These are phyloP conservation scores for Daldinia sp. DNA, from an alignment of 2,329 filamentous ascomycete genomes.

Conservation along the genomic window DNA sequence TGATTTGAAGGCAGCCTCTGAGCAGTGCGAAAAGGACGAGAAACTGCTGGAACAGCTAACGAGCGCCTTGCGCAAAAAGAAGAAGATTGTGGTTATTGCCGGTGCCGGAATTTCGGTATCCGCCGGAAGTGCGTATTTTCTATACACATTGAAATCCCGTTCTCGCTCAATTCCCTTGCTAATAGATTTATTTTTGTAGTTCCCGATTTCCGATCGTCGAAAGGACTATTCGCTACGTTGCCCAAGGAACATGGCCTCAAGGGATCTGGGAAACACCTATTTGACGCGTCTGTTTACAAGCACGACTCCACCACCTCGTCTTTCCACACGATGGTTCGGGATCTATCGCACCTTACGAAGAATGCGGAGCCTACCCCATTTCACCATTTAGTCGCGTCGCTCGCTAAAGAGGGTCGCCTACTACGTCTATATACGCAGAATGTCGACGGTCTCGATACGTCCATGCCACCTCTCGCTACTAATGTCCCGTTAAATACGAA, in stretches of 20 bases:
- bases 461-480: constrained; percentile 80
- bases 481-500: constrained; percentile 81
- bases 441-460: constrained; percentile 92
- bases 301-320: constrained; percentile 86
- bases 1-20: constrained; percentile 66
- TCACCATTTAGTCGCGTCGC: constrained; percentile 89
- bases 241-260: constrained; percentile 90
- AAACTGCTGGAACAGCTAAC: constrained; percentile 76
- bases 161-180: constrained; percentile 22
- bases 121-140: constrained; percentile 69
- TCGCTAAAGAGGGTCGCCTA: constrained; percentile 86
- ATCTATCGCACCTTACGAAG: constrained; percentile 80
- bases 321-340: constrained; percentile 96
- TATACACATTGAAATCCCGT: not conserved
- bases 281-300: constrained; percentile 97
- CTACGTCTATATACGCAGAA: constrained; percentile 96
- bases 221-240: constrained; percentile 86
- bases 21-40: constrained; percentile 58
- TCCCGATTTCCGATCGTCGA: constrained; percentile 93
- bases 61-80: constrained; percentile 81
- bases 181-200: constrained; percentile 59
- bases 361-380: constrained; percentile 85
- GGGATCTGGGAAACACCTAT: constrained; percentile 91
- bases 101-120: constrained; percentile 97
- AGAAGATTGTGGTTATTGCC: constrained; percentile 96